A percentile compares a stretch with the other conserved stretches of the same genome.
Conservation (phyloP, 345 rosid species). For the Lepidium africanum region DNA sequence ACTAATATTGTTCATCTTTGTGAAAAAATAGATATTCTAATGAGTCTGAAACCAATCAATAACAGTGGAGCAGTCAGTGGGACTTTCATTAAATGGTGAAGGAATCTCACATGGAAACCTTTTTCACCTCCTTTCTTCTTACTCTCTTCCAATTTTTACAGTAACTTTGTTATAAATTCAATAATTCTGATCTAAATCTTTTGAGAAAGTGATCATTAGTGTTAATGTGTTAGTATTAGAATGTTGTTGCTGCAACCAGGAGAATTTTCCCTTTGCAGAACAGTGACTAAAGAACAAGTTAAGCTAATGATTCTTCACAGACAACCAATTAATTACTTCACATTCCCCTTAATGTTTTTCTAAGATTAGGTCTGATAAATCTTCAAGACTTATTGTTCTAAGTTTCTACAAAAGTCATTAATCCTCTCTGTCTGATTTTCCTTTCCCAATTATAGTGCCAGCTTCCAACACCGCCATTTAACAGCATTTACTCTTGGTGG, state of each 20-base stretch:
- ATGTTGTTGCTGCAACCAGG: not conserved
- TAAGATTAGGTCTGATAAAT: not conserved
- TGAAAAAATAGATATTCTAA: slow-evolving; percentile 12
- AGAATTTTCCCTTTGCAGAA: not conserved
- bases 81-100: slow-evolving; percentile 29
- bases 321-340: slow-evolving; percentile 6
- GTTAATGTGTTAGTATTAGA: not conserved
- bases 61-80: slow-evolving; percentile 20
- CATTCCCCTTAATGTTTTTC: not conserved
- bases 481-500: slow-evolving; percentile 30
- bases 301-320: not conserved
- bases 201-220: not conserved
- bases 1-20: slow-evolving; percentile 3
- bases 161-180: too few relatives aligned
- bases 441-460: slow-evolving; percentile 22
- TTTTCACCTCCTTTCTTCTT: slow-evolving; percentile 26
- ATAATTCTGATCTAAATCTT: not conserved
- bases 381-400: slow-evolving; percentile 1
- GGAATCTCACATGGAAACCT: slow-evolving; percentile 23
- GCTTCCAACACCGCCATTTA: slow-evolving; percentile 31
- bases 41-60: slow-evolving; percentile 12
- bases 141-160: not conserved
- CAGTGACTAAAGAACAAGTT: not conserved
- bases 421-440: slow-evolving; percentile 17
- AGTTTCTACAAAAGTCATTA: slow-evolving; percentile 7